Evolutionary conservation across 2,329 filamentous ascomycete genomes (phyloP).

Genomic region (Didymella glomerata): DNA sequence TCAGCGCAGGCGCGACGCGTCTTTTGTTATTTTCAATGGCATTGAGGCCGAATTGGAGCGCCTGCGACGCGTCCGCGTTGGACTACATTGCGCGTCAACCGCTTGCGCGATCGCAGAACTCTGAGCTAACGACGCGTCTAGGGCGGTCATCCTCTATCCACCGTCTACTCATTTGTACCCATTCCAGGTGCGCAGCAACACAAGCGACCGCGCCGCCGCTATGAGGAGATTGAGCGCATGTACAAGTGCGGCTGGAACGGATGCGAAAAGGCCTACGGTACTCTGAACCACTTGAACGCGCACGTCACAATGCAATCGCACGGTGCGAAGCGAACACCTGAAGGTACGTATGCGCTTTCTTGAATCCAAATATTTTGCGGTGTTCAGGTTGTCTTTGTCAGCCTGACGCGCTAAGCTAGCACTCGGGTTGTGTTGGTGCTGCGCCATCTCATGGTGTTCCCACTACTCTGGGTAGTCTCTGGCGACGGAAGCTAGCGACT

Average conservation of each 20-base stretch:
- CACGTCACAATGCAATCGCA: slow-evolving; percentile 99
- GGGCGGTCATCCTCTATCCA: slow-evolving; percentile 64
- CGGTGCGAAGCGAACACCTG: slow-evolving; percentile 90
- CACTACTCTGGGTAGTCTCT: slow-evolving; percentile 58
- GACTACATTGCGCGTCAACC: neutral
- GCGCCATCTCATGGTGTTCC: slow-evolving; percentile 61
- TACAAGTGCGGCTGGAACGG: slow-evolving; percentile 99
- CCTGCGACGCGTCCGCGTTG: neutral
- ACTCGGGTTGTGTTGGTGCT: slow-evolving; percentile 20
- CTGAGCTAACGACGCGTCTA: slow-evolving; percentile 34
- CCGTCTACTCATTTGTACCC: slow-evolving; percentile 98
- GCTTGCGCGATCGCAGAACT: slow-evolving; percentile 1
- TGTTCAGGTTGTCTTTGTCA: slow-evolving; percentile 41
- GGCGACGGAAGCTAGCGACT: slow-evolving; percentile 55
- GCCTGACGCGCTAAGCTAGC: slow-evolving; percentile 43
- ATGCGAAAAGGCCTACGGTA: slow-evolving; percentile 98
- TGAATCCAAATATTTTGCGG: slow-evolving; percentile 16
- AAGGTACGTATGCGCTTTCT: slow-evolving; percentile 73
- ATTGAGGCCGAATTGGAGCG: neutral
- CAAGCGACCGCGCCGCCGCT: slow-evolving; percentile 90
- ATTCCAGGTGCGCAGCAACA: slow-evolving; percentile 97
- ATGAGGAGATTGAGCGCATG: slow-evolving; percentile 99
- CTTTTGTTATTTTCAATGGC: neutral
- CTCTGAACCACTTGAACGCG: slow-evolving; percentile 94
- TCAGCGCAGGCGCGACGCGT: slow-evolving; percentile 5